These are phyloP conservation scores for Artemisia argyi DNA, from an alignment of 129 eudicot genomes.

Conservation along the genomic window DNA sequence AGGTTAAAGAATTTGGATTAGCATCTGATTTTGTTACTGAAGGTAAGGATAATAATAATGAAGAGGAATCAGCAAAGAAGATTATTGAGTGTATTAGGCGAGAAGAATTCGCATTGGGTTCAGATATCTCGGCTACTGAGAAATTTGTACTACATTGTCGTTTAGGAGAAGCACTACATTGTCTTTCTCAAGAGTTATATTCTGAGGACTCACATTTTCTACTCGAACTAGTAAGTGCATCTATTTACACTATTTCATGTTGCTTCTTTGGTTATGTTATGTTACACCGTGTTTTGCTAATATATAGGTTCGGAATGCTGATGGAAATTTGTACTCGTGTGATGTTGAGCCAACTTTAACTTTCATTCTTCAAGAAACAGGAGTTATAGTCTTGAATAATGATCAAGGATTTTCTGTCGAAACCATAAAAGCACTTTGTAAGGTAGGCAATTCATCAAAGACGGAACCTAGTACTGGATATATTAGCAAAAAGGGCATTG, in stretches of 20 bases:
- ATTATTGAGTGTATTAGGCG: slow-evolving; percentile 78
- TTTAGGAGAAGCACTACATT: slow-evolving; percentile 84
- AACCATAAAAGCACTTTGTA: slow-evolving; percentile 94
- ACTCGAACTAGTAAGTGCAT: slow-evolving; percentile 73
- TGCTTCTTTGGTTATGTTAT: slow-evolving; percentile 4
- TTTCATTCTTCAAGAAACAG: slow-evolving; percentile 68
- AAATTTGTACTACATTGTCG: slow-evolving; percentile 83
- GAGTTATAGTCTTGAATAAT: slow-evolving; percentile 74
- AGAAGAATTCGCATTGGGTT: slow-evolving; percentile 90
- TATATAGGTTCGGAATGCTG: slow-evolving; percentile 90
- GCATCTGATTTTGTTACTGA: not conserved
- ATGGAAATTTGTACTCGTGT: slow-evolving; percentile 75
- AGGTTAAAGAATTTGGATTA: too few species aligned
- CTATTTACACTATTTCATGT: not conserved
- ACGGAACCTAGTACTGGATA: slow-evolving; percentile 78
- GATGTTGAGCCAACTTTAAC: slow-evolving; percentile 81
- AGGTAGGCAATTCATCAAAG: slow-evolving; percentile 91
- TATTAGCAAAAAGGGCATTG: slow-evolving; percentile 95
- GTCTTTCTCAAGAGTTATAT: slow-evolving; percentile 88
- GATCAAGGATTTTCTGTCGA: slow-evolving; percentile 75
- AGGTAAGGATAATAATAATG: slow-evolving; percentile 29
- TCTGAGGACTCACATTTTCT: slow-evolving; percentile 96
- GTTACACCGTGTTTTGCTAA: not conserved
- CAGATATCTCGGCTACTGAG: slow-evolving; percentile 50
- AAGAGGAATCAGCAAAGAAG: slow-evolving; percentile 34